Base-by-base conservation (phyloP, 768 basidiomycete species). In the Rhodotorula diobovata region DNA sequence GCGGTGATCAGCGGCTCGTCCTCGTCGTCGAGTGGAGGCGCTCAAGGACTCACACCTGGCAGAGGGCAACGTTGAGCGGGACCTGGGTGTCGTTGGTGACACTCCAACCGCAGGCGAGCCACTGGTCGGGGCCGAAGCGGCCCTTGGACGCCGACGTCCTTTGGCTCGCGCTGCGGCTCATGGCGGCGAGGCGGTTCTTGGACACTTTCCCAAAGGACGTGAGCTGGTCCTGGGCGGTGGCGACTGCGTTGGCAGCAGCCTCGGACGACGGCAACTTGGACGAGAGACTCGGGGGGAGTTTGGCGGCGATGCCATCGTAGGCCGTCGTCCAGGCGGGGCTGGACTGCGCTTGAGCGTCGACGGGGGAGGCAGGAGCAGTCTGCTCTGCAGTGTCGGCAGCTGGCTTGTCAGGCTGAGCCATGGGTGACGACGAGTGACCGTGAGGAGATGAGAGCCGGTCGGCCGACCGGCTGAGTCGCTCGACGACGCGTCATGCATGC, bases 81-180 rank as follows among this genome's bases (percentile, higher is more conserved):
- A 75, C n/a, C 32, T 68, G 63, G 23, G 73, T 66, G 39, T 66
- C 60, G 57, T 75, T 75, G n/a, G 39, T 55, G 9, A 75, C 66
- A 9, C 10, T 12, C 62, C 61, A 71, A 1, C 67, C 69, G 10
- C 39, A 41, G 21, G 46, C 35, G n/a, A 43, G 57, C 61, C 66
- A 67, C 21, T 62, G 57, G 43, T 66, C 62, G 15, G 68, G 57
- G 1, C 39, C 43, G 5, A 43, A 11, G 41, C 50, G 39, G 51
- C 60, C 63, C 48, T n/a, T 46, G 15, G 23, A 20, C 9, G 25
- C 32, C 18, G 37, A 14, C 14, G 54, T 32, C 25, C 15, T 21
- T 15, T 45, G 3, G 32, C 23, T 32, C 16, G 57, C 37, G 3
- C 20, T 35, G 4, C 37, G 2, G 37, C 55, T 37, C 35, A 41